Conservation (phyloP, 2,329 filamentous ascomycete species). For the Madurella fahalii region DNA sequence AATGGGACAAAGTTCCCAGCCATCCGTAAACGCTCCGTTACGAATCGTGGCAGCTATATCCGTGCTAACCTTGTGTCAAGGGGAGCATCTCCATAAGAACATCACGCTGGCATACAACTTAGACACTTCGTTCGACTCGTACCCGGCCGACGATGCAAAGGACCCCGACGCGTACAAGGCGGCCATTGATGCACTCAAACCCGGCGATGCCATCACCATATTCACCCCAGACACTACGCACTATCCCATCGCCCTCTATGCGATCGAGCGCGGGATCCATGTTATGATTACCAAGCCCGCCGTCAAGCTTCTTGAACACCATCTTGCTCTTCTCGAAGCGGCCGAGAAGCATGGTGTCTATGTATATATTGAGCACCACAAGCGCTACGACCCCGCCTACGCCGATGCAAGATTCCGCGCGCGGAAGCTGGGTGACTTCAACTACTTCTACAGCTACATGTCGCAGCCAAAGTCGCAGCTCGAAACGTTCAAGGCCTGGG, state of each 20-base stretch:
- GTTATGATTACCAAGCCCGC: conserved; percentile 93
- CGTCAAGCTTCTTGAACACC: conserved; percentile 76
- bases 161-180: conserved; percentile 83
- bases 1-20: conserved; percentile 87
- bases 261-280: conserved; percentile 82
- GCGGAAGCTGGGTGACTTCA: conserved; percentile 81
- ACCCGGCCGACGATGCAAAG: conserved; percentile 65
- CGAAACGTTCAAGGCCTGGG: conserved; percentile 93
- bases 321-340: conserved; percentile 69
- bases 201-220: conserved; percentile 88
- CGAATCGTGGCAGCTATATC: neutral
- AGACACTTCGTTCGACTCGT: conserved; percentile 82
- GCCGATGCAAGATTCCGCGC: conserved; percentile 79
- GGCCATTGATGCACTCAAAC: conserved; percentile 77
- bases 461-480: conserved; percentile 86
- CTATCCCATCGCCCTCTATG: conserved; percentile 87
- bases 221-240: conserved; percentile 94
- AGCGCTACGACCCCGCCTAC: conserved; percentile 92
- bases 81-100: conserved; percentile 80
- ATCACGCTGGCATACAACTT: conserved; percentile 80
- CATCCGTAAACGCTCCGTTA: conserved; percentile 61
- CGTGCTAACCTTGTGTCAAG: conserved; percentile 38
- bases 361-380: conserved; percentile 94
- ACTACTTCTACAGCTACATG: conserved; percentile 98
- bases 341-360: conserved; percentile 74